Evolutionary conservation across 345 rosid genomes (phyloP).

Genomic region (Barbarea vulgaris): DNA sequence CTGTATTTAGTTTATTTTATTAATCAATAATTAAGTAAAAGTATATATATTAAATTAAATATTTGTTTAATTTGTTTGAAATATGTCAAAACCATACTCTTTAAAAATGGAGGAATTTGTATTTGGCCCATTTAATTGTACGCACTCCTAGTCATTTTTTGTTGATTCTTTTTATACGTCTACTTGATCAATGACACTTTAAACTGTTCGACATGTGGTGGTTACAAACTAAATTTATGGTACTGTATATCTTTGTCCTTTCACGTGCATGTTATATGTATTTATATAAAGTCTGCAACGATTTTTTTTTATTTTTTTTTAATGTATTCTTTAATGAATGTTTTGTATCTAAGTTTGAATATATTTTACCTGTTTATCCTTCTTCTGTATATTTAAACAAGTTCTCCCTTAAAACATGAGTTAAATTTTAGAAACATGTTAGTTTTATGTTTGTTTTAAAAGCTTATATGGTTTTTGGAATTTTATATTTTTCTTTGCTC

Average conservation of each 20-base stretch:
- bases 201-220: not conserved
- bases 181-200: constrained; percentile 19
- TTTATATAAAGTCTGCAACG: not conserved
- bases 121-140: not conserved
- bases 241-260: not conserved
- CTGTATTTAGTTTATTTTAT: too few species aligned
- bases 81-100: too few species aligned
- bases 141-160: not conserved
- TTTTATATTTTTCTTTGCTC: too few species aligned
- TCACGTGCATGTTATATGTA: not conserved
- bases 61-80: too few species aligned
- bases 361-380: too few species aligned
- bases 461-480: not conserved
- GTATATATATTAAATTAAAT: too few species aligned
- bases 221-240: not conserved
- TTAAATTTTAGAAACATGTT: too few species aligned
- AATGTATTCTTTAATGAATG: too few species aligned
- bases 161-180: constrained; percentile 32
- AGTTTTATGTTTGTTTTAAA: not conserved
- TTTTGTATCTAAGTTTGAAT: not conserved
- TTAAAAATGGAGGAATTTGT: too few species aligned
- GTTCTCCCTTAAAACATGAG: not conserved
- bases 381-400: not conserved
- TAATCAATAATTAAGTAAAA: too few species aligned
- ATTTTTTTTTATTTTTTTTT: too few species aligned